These are phyloP conservation scores for Panellus pusillus DNA, from an alignment of 768 basidiomycete species.

Conservation along the genomic window DNA sequence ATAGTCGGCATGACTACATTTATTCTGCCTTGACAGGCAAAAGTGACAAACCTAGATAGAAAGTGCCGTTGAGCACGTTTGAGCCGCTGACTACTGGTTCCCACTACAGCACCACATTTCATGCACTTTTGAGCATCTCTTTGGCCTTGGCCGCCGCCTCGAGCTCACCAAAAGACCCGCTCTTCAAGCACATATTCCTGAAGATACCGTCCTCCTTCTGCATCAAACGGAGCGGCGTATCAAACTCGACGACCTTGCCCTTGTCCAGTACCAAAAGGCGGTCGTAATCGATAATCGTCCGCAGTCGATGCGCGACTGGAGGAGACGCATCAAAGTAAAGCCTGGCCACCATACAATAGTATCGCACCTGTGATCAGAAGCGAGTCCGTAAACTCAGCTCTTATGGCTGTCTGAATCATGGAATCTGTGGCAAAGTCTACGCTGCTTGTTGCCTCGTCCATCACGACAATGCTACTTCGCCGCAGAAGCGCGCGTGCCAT, in stretches of 20 bases:
- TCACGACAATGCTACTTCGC: conserved; percentile 72
- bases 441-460: conserved; percentile 74
- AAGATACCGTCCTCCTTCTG: conserved; percentile 10
- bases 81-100: too few relatives aligned
- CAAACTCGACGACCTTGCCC: conserved; percentile 43
- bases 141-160: conserved; percentile 5
- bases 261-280: conserved; percentile 57
- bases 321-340: too few relatives aligned
- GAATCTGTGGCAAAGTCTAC: conserved; percentile 56
- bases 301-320: conserved; percentile 28
- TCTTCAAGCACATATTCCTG: conserved; percentile 15
- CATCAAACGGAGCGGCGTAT: conserved; percentile 39
- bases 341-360: not conserved
- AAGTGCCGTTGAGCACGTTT: too few relatives aligned
- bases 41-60: too few relatives aligned
- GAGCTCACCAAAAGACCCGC: conserved; percentile 8
- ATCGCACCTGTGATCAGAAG: conserved; percentile 56
- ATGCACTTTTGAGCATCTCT: not conserved
- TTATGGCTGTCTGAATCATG: conserved; percentile 85
- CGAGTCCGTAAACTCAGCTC: conserved; percentile 78
- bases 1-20: too few relatives aligned
- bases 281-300: conserved; percentile 54
- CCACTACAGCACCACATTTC: too few relatives aligned
- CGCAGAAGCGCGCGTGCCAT: conserved; percentile 81
- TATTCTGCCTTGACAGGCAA: too few relatives aligned